Base-by-base conservation (phyloP, 306 rosid genomes). In the Prunus campanulata region DNA sequence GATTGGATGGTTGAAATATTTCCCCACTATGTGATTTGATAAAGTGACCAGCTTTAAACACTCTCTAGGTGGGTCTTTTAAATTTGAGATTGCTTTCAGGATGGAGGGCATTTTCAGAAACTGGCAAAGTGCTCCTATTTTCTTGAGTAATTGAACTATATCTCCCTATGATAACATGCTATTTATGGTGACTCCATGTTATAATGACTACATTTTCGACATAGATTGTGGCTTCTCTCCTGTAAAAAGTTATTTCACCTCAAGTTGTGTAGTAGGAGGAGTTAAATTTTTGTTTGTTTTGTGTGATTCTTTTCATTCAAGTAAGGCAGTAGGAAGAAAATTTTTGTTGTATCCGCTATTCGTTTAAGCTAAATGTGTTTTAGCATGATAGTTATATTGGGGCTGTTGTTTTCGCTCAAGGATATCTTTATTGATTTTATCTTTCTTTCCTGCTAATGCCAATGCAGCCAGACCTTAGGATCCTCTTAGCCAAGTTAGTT, bases 241-340 rank as follows among this genome's bases (percentile, higher is more conserved):
- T 42, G 7, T 8, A 24, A 73, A 51, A 22, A n/a, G 65, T 59
- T 35, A 30, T 32, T 39, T 20, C 32, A 39, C 10, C 42, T 44
- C 39, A 47, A 62, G 74, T 65, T 78, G n/a, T 78, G 48, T n/a
- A 12, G 32, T 49, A 65, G 42, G 72, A 24, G 62, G 68, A 70
- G 15, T 35, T 35, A 6, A 35, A 35, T 6, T 35, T 6, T 35
- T 6, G 0, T 35, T 35, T 35, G 15, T 48, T 48, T 48, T 48
- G 51, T 48, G 8, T 10, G 57, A 51, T 12, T 1, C 20, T 16
- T 51, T 16, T 6, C 6, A 2, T 15, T 51, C 19, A 51, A 47
- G 51, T 47, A 47, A 15, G 3, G 51, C 5, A 47, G 39, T 8
- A 35, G 39, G 39, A 35, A 35, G 39, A 35, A 39, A 39, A 1